A percentile compares a stretch with the other conserved stretches of the same genome.
These are phyloP conservation scores for Fonsecaea erecta DNA, from an alignment of 2,329 filamentous ascomycete genomes.

Conservation along the genomic window DNA sequence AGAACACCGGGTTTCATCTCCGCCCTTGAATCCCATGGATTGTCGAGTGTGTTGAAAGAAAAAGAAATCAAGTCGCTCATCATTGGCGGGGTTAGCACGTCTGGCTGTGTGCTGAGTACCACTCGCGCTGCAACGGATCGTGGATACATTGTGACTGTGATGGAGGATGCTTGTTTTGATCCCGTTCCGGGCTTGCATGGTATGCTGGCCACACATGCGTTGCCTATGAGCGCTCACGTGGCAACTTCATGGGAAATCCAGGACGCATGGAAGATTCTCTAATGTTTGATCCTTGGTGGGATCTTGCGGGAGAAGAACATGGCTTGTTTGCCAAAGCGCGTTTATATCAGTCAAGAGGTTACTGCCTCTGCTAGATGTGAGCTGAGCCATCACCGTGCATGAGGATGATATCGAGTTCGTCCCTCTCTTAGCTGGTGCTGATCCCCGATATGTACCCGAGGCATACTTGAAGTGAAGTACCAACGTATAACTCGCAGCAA, in stretches of 20 bases:
- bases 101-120: slow-evolving; percentile 40
- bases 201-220: slow-evolving; percentile 20
- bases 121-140: slow-evolving; percentile 37
- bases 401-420: not conserved
- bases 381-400: not conserved
- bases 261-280: slow-evolving; percentile 23
- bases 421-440: not conserved
- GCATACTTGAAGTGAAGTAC: too few relatives aligned
- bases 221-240: slow-evolving; percentile 24
- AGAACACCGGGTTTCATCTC: slow-evolving; percentile 38
- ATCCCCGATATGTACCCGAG: not conserved
- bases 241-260: slow-evolving; percentile 18
- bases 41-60: slow-evolving; percentile 35
- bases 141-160: slow-evolving; percentile 40
- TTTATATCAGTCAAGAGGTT: not conserved
- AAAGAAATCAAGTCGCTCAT: slow-evolving; percentile 32
- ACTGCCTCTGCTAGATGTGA: not conserved
- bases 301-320: not conserved
- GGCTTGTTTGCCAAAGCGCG: not conserved
- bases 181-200: slow-evolving; percentile 33
- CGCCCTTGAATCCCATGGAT: slow-evolving; percentile 39
- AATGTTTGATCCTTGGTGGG: not conserved
- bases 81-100: slow-evolving; percentile 30
- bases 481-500: not conserved
- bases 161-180: slow-evolving; percentile 40